A percentile compares a stretch with the other conserved stretches of the same genome.
phyloP scores from a whole-genome alignment of 768 basidiomycete species.

The Podaxis sp. region DNA sequence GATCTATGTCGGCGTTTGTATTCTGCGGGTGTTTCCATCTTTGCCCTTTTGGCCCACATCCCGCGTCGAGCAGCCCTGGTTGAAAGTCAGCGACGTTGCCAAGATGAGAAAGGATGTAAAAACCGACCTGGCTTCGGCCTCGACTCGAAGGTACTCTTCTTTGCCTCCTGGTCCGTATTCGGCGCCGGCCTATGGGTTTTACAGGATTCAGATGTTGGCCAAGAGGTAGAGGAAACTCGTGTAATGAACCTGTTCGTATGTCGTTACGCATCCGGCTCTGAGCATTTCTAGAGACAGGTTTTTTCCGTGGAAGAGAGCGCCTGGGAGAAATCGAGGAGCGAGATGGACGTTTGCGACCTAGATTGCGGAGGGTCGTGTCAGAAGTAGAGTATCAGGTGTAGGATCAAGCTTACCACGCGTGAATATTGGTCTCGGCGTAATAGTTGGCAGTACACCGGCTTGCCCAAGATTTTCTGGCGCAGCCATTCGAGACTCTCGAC shows the following conservation, averaged over 20 bases:
- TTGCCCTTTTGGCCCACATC: conserved; percentile 62
- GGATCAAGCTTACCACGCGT: conserved; percentile 75
- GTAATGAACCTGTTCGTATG: conserved; percentile 56
- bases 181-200: conserved; percentile 46
- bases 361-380: not conserved
- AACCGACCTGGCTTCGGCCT: conserved; percentile 65
- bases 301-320: conserved; percentile 39
- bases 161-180: conserved; percentile 73
- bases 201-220: not conserved
- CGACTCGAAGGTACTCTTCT: conserved; percentile 55
- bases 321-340: conserved; percentile 50
- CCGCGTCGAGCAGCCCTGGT: conserved; percentile 58
- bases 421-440: conserved; percentile 78
- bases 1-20: conserved; percentile 66
- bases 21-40: conserved; percentile 66
- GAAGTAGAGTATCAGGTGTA: not conserved
- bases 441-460: conserved; percentile 66
- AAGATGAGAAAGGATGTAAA: not conserved
- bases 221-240: not conserved
- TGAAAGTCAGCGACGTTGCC: not conserved
- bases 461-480: conserved; percentile 48
- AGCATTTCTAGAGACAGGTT: conserved; percentile 72
- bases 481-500: conserved; percentile 77
- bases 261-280: conserved; percentile 67
- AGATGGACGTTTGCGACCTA: conserved; percentile 68